Evolutionary conservation across 2,329 filamentous ascomycete genomes (phyloP), one percentile per base, ranked within the genome.

Genomic region (Verruconis gallopava): DNA sequence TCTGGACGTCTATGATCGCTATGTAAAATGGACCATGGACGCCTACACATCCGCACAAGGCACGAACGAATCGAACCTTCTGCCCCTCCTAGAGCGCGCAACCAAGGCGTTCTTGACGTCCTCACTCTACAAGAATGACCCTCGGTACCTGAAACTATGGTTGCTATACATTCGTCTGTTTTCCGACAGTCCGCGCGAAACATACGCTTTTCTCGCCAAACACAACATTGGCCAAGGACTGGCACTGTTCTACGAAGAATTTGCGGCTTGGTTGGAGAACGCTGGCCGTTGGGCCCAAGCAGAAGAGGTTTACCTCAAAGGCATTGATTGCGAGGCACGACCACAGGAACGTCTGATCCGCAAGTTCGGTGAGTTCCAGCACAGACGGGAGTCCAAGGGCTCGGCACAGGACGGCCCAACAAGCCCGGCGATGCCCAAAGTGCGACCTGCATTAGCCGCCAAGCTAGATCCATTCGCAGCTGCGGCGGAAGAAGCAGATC

Each of bases 191-290:
- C 88, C 89, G 2, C 79, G 89, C 40, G 91, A 98, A 62, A 85
- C 83, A 0, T 98, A 88, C 57, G 77, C 91, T 37, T 98, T 93
- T 56, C 71, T 98, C 25, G 81, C 89, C 11, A 81, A 88, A 39
- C 86, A 98, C 56, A 73, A 72, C 48, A 85, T 98, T 46, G 91
- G 89, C 46, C 86, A 95, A 54, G 69, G 72, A 1, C 72, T 98
- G 2, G 91, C 91, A 2, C 67, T 96, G 3, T 98, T 86, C 60
- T 98, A 98, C 61, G 91, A 98, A 58, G 91, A 96, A 55, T 98
- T 93, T 56, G 88, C 91, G 1, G 81, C 77, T 1, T 96, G 88
- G 85, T 68, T 98, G 4, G 91, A 98, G 64, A 71, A 76, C 25
- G 82, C 79, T 4, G 82, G 78, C 12, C 72, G 89, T 48, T 95